These are phyloP conservation scores for Neurospora sp. DNA, from an alignment of 495 filamentous ascomycete genomes.

Conservation along the genomic window DNA sequence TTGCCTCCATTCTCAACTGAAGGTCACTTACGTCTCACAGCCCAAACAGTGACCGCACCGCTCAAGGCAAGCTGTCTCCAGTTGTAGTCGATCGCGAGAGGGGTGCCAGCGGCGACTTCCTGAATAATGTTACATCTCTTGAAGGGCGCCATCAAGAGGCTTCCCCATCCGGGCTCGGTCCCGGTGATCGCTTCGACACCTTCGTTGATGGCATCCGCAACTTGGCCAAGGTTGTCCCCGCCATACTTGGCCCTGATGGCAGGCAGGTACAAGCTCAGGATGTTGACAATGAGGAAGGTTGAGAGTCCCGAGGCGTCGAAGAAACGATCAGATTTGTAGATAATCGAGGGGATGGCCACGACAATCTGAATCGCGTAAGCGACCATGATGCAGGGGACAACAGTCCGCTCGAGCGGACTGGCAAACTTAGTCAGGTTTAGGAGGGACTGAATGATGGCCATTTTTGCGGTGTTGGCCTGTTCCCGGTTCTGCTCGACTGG, in stretches of 20 bases:
- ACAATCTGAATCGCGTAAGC: slow-evolving; percentile 46
- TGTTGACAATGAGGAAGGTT: slow-evolving; percentile 50
- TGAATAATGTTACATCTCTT: neutral
- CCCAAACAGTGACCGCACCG: slow-evolving; percentile 47
- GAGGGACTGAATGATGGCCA: slow-evolving; percentile 40
- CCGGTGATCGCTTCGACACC: neutral
- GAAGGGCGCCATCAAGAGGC: neutral
- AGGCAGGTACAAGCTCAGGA: slow-evolving; percentile 48
- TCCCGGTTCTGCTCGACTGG: neutral
- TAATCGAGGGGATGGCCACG: slow-evolving; percentile 49
- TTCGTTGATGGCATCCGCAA: slow-evolving; percentile 1
- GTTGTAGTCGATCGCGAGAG: slow-evolving; percentile 42
- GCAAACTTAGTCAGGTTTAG: slow-evolving; percentile 47
- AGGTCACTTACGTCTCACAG: slow-evolving; percentile 38
- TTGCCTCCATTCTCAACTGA: neutral
- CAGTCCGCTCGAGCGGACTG: slow-evolving; percentile 47
- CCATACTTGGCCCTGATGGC: slow-evolving; percentile 32
- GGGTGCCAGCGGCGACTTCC: slow-evolving; percentile 23
- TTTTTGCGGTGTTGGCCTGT: slow-evolving; percentile 9
- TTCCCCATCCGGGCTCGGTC: neutral
- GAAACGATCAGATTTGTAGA: slow-evolving; percentile 47
- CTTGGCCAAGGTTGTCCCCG: slow-evolving; percentile 13
- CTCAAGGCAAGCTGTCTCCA: slow-evolving; percentile 54
- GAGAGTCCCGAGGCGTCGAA: slow-evolving; percentile 55
- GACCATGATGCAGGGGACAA: slow-evolving; percentile 47